phyloP scores from a whole-genome alignment of 148 eudicot species.

The Rhododendron henanense region DNA sequence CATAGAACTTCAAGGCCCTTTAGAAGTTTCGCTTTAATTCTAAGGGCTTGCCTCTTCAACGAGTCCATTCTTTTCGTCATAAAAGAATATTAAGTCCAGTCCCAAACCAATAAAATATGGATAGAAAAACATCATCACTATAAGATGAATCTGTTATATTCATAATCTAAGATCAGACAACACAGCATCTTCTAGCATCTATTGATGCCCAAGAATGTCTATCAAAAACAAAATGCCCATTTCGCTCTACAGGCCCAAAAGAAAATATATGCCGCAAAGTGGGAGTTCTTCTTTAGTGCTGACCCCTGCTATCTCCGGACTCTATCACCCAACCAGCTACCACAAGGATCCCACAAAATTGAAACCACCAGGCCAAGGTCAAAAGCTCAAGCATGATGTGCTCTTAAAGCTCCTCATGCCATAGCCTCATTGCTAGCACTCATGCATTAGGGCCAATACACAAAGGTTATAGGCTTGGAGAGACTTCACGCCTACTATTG shows the following conservation, averaged over 20 bases:
- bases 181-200: background rate
- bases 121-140: background rate
- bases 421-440: background rate
- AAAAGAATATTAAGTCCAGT: background rate
- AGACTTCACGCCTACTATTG: background rate
- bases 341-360: background rate
- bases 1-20: background rate
- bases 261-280: background rate
- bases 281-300: background rate
- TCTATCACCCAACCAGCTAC: background rate
- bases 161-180: background rate
- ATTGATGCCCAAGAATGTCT: background rate
- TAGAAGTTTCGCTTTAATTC: background rate
- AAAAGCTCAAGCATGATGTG: background rate
- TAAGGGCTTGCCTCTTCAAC: background rate
- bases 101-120: background rate
- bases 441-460: background rate
- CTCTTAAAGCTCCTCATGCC: background rate
- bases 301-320: background rate
- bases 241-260: background rate
- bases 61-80: background rate
- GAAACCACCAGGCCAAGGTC: background rate
- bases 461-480: background rate
- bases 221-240: background rate
- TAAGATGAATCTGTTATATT: background rate